Evolutionary conservation across 768 basidiomycete genomes (phyloP), one percentile per base, ranked within the genome.

Genomic region (Rhodotorula babjevae): DNA sequence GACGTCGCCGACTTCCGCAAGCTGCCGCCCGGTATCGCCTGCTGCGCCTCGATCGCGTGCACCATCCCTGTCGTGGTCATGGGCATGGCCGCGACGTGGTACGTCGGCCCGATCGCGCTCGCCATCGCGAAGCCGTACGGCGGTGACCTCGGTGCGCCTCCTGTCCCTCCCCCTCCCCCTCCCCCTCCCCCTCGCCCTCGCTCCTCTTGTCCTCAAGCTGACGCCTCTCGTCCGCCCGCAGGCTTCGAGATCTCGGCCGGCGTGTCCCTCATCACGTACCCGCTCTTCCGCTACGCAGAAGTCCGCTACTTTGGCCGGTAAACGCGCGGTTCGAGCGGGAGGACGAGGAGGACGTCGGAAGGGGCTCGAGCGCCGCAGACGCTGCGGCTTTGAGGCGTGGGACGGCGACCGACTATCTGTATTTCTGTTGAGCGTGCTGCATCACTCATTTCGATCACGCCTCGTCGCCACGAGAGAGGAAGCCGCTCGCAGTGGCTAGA

Each of bases 201-300:
- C 11, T 5, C 29, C 29, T 36, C 55, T 36, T 9, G 36, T 36
- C 9, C 36, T 4, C 36, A 9, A 36, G 36, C 36, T 36, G 5
- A 36, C 36, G 36, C 36, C 36, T 4, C 9, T 36, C 36, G 36
- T 36, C 36, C 36, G n/a, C n/a, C 36, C 9, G 56, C 47, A 67
- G 82, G 82, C 42, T 83, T 83, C 73, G 67, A 70, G 36, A 11
- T 70, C 18, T 36, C 61, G 16, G 65, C 66, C 23, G 62, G 29
- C 44, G 42, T 75, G 40, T 33, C 71, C 0, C 36, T 29, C 25
- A 40, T 78, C 59, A 63, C 63, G 11, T 78, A 73, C 52, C 65
- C 69, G 31, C 50, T 71, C 49, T 69, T 77, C 58, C 70, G 77
- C 9, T 44, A 63, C 33, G 25, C 73, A 50, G 77, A 78, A 62